These are phyloP conservation scores for Arctostaphylos glauca DNA, from an alignment of 148 eudicot species.

Conservation along the genomic window DNA sequence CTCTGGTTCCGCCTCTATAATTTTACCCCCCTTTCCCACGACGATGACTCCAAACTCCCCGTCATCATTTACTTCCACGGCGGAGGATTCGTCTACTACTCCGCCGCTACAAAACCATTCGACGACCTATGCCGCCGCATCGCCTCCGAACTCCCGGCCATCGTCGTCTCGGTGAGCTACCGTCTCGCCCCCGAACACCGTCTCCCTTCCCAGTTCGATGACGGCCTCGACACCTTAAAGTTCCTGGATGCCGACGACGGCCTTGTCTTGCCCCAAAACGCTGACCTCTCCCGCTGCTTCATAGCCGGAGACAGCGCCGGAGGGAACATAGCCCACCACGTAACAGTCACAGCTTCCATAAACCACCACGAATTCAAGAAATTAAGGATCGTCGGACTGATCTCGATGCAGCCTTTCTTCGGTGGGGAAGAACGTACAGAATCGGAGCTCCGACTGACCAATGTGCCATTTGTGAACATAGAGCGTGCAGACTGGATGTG, in stretches of 20 bases:
- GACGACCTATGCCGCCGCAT: slow-evolving; percentile 15
- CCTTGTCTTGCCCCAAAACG: slow-evolving; percentile 13
- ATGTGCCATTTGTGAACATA: background rate
- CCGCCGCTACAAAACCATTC: background rate
- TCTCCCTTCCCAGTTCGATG: background rate
- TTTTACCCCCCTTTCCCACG: background rate
- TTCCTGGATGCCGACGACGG: slow-evolving; percentile 24
- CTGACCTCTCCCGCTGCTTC: slow-evolving; percentile 35
- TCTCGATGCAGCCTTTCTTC: slow-evolving; percentile 36
- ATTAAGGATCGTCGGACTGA: slow-evolving; percentile 29
- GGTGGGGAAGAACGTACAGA: slow-evolving; percentile 39
- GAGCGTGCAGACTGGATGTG: slow-evolving; percentile 29
- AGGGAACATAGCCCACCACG: slow-evolving; percentile 45
- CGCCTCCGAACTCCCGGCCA: background rate
- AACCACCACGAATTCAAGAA: slow-evolving; percentile 13
- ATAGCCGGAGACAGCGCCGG: slow-evolving; percentile 49
- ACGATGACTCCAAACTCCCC: background rate
- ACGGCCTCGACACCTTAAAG: slow-evolving; percentile 11
- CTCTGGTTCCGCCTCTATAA: slow-evolving; percentile 8
- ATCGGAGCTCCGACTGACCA: slow-evolving; percentile 31
- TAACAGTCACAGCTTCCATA: slow-evolving; percentile 15
- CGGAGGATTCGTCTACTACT: background rate
- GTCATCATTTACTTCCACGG: slow-evolving; percentile 14
- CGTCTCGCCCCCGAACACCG: slow-evolving; percentile 14
- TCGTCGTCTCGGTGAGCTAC: slow-evolving; percentile 13